Percentiles rank a stretch among this genome's conserved stretches.
phyloP scores from a whole-genome alignment of 164 flowering plant genomes.

The Stephania yunnanensis region DNA sequence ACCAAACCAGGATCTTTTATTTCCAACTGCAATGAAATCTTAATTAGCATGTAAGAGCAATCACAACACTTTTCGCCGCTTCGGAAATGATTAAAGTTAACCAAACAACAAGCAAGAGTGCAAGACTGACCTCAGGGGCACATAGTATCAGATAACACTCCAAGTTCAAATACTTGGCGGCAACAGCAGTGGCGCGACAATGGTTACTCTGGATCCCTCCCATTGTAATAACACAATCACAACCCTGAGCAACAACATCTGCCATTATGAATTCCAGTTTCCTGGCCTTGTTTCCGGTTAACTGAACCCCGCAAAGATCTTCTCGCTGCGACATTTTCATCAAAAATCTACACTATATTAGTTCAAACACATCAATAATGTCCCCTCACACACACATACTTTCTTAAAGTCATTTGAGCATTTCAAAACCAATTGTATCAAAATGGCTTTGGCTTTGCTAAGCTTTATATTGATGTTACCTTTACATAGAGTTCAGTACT shows the following conservation, averaged over 20 bases:
- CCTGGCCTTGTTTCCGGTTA: conserved; percentile 96
- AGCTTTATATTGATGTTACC: conserved; percentile 32
- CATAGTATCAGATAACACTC: conserved; percentile 78
- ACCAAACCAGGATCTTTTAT: not conserved
- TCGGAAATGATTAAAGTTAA: not conserved
- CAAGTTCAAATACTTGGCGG: conserved; percentile 83
- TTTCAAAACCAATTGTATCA: not conserved
- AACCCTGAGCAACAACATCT: conserved; percentile 75
- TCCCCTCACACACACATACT: not conserved
- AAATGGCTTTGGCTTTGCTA: not conserved
- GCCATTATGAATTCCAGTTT: conserved; percentile 95
- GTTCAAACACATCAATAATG: not conserved
- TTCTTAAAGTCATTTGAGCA: not conserved
- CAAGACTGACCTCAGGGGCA: conserved; percentile 72
- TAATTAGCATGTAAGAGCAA: not conserved
- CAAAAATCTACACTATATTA: not conserved
- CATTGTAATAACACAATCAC: conserved; percentile 82
- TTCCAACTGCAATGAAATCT: not conserved
- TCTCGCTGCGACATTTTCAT: conserved; percentile 50
- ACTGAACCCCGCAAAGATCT: conserved; percentile 90
- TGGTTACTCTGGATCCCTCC: conserved; percentile 99
- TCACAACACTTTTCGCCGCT: not conserved
- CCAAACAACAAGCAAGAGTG: not conserved
- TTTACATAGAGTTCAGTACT: conserved; percentile 72
- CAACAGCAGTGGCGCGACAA: conserved; percentile 97